phyloP scores from a whole-genome alignment of 192 early-diverging fungal genomes.

The Backusella macrospora region DNA sequence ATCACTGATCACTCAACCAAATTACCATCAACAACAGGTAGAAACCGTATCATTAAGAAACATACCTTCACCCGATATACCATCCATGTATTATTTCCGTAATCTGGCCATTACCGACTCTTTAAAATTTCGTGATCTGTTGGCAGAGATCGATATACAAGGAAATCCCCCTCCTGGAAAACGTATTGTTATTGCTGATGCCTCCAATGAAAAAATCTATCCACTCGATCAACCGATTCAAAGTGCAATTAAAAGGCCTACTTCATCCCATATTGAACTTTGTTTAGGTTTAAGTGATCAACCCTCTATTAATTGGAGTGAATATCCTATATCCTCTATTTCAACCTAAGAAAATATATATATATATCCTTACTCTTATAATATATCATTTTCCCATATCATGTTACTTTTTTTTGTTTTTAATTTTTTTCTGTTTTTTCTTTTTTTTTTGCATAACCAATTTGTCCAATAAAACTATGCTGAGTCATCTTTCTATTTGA shows the following conservation, averaged over 20 bases:
- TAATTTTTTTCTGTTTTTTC: neutral
- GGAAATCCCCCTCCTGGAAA: conserved; percentile 39
- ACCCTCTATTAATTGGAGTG: conserved; percentile 36
- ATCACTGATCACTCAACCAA: neutral
- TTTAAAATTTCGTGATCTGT: conserved; percentile 41
- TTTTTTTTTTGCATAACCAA: conserved; percentile 14
- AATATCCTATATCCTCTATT: neutral
- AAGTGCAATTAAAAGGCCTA: conserved; percentile 29
- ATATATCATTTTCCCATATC: neutral
- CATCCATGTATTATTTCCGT: conserved; percentile 33
- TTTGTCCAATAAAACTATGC: conserved; percentile 9
- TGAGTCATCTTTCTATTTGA: conserved; percentile 3
- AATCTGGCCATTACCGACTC: conserved; percentile 45
- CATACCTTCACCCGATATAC: conserved; percentile 22
- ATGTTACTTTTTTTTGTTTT: neutral
- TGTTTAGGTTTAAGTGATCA: conserved; percentile 34
- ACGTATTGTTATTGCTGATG: conserved; percentile 33
- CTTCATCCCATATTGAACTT: conserved; percentile 33
- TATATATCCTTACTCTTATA: neutral
- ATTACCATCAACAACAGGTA: conserved; percentile 24
- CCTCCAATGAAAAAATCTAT: conserved; percentile 30
- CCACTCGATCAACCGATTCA: conserved; percentile 38
- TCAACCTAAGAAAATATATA: conserved; percentile 1
- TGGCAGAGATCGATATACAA: conserved; percentile 39
- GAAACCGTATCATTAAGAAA: conserved; percentile 42